These are phyloP conservation scores for Penicillium goetzii DNA, from an alignment of 495 filamentous ascomycete genomes.

Conservation along the genomic window DNA sequence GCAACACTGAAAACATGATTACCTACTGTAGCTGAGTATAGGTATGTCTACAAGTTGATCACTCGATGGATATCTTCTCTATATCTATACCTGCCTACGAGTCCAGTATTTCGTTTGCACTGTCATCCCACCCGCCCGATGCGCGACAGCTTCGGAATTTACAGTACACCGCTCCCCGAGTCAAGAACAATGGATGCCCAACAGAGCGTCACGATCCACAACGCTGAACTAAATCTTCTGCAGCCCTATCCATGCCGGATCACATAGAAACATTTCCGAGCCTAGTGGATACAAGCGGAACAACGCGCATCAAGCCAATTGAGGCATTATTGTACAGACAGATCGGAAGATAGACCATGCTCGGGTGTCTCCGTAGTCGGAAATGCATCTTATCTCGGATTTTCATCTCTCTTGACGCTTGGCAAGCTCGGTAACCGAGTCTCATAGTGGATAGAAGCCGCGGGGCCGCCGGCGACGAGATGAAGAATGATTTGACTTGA, in stretches of 20 bases:
- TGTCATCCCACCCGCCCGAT: not conserved
- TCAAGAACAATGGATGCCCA: not conserved
- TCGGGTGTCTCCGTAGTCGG: constrained; percentile 18
- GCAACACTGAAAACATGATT: not conserved
- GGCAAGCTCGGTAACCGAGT: constrained; percentile 28
- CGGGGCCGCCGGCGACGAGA: constrained; percentile 19
- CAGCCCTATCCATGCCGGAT: not conserved
- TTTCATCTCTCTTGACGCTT: constrained; percentile 25
- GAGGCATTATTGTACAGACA: not conserved
- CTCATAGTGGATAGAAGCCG: constrained; percentile 26
- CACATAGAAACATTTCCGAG: not conserved
- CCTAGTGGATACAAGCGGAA: not conserved
- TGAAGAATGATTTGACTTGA: constrained; percentile 28
- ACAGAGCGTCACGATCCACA: not conserved
- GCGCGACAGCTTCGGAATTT: not conserved
- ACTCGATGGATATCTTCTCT: not conserved
- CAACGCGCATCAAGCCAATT: not conserved
- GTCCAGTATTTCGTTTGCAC: not conserved
- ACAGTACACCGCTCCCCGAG: not conserved
- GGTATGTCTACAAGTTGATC: not conserved
- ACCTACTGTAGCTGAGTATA: too few relatives aligned
- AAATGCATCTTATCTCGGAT: not conserved
- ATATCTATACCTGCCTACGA: not conserved
- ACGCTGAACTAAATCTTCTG: not conserved
- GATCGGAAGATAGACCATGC: not conserved